Conservation (phyloP, 2,329 filamentous ascomycete species). For the Fusarium poae region DNA sequence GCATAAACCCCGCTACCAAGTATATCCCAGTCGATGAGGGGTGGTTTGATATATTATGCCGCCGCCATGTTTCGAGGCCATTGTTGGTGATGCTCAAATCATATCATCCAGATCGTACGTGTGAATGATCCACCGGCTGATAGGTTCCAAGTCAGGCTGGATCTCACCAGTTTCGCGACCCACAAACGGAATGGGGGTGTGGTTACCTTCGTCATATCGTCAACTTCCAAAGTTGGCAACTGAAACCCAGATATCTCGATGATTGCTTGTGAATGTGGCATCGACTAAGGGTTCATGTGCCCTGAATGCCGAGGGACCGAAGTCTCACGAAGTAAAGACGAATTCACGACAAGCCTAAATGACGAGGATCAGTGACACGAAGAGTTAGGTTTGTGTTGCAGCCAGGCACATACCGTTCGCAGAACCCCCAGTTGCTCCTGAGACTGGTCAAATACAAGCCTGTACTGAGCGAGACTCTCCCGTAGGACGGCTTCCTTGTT, state of each 20-base stretch:
- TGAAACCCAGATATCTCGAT: constrained; percentile 27
- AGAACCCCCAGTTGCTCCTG: constrained; percentile 78
- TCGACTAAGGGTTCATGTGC: constrained; percentile 46
- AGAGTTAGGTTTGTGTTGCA: constrained; percentile 2
- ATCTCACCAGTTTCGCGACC: constrained; percentile 35
- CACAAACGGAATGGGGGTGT: constrained; percentile 35
- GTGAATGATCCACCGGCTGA: constrained; percentile 44
- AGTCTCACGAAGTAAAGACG: constrained; percentile 44
- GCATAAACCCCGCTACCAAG: constrained; percentile 40
- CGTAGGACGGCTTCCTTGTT: constrained; percentile 80
- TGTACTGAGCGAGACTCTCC: constrained; percentile 88
- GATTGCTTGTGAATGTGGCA: constrained; percentile 42
- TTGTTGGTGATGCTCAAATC: constrained; percentile 45
- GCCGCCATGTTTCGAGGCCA: constrained; percentile 46
- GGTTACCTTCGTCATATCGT: constrained; percentile 36
- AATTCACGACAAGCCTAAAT: constrained; percentile 57
- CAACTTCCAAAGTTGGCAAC: constrained; percentile 37
- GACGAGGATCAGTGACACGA: constrained; percentile 35
- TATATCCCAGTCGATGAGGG: constrained; percentile 40
- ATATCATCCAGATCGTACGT: constrained; percentile 46
- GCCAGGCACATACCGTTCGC: constrained; percentile 65
- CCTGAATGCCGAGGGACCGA: constrained; percentile 37
- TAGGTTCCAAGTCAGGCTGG: constrained; percentile 37
- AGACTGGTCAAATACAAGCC: constrained; percentile 85
- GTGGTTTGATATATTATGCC: constrained; percentile 41